Percentiles rank a stretch among this genome's conserved stretches.
phyloP scores from a whole-genome alignment of 768 basidiomycete genomes.

The Tulasnella sp. region DNA sequence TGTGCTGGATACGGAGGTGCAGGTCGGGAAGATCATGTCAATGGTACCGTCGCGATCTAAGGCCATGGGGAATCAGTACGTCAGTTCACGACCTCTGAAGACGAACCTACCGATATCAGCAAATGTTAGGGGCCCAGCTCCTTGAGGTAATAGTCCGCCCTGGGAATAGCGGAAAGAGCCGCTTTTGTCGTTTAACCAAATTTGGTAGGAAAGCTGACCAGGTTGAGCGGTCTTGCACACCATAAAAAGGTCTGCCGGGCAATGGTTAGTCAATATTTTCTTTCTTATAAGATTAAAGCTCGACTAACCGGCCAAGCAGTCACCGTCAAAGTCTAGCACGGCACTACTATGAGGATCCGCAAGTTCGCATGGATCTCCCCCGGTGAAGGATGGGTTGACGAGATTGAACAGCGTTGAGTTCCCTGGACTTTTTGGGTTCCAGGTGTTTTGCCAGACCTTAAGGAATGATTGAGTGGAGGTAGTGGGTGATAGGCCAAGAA shows the following conservation, averaged over 20 bases:
- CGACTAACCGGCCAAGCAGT: slow-evolving; percentile 80
- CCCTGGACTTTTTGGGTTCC: neutral
- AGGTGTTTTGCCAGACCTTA: slow-evolving; percentile 39
- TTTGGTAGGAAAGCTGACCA: slow-evolving; percentile 60
- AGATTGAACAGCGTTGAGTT: slow-evolving; percentile 27
- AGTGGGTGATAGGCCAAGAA: slow-evolving; percentile 55
- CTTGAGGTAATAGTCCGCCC: slow-evolving; percentile 57
- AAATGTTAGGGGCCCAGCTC: slow-evolving; percentile 70
- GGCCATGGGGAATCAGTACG: neutral
- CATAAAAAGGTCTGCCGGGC: slow-evolving; percentile 64
- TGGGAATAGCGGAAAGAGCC: slow-evolving; percentile 61
- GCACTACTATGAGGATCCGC: slow-evolving; percentile 91
- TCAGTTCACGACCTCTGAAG: neutral
- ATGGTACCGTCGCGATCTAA: slow-evolving; percentile 89
- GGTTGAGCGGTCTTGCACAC: slow-evolving; percentile 51
- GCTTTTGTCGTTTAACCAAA: slow-evolving; percentile 86
- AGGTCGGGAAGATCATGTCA: slow-evolving; percentile 87
- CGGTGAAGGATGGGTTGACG: slow-evolving; percentile 46
- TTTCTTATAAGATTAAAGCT: neutral
- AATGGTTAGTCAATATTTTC: neutral
- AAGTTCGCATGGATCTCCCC: slow-evolving; percentile 51
- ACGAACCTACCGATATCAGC: slow-evolving; percentile 67
- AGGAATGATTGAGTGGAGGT: slow-evolving; percentile 30
- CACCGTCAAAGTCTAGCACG: slow-evolving; percentile 86
- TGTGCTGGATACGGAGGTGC: slow-evolving; percentile 50